These are phyloP conservation scores for Lasiosphaeria ovina DNA, from an alignment of 495 filamentous ascomycete species.

Conservation along the genomic window DNA sequence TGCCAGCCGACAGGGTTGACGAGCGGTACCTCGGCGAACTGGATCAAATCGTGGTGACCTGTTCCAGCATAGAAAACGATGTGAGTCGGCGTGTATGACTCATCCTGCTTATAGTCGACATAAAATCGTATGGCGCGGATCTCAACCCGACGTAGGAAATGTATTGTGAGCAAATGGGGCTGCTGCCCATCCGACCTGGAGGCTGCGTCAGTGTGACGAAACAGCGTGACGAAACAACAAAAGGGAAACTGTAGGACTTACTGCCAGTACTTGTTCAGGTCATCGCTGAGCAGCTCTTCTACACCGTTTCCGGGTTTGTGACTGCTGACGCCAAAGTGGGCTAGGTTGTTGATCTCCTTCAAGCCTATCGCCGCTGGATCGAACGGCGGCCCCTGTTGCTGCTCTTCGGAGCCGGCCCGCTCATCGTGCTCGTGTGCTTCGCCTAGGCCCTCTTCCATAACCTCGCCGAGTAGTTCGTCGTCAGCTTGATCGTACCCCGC, in stretches of 20 bases:
- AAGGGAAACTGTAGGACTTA: slow-evolving; percentile 30
- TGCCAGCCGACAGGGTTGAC: slow-evolving; percentile 85
- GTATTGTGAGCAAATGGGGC: slow-evolving; percentile 87
- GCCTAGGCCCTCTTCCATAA: slow-evolving; percentile 26
- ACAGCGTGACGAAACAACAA: neutral
- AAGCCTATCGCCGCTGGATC: slow-evolving; percentile 53
- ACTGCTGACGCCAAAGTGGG: slow-evolving; percentile 87
- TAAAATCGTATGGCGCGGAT: slow-evolving; percentile 81
- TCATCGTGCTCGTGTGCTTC: slow-evolving; percentile 26
- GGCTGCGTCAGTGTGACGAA: slow-evolving; percentile 11
- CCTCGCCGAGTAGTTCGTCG: slow-evolving; percentile 27
- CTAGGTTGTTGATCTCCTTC: slow-evolving; percentile 92
- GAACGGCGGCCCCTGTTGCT: slow-evolving; percentile 29
- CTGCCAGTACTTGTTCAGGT: slow-evolving; percentile 87
- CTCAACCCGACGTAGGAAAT: slow-evolving; percentile 90
- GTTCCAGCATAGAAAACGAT: slow-evolving; percentile 85
- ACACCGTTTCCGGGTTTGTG: slow-evolving; percentile 90
- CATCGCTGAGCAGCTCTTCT: slow-evolving; percentile 76
- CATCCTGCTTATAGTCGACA: slow-evolving; percentile 86
- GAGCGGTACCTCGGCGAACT: slow-evolving; percentile 77
- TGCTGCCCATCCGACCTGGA: slow-evolving; percentile 85
- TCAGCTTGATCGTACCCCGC: slow-evolving; percentile 11
- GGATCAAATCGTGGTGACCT: slow-evolving; percentile 79
- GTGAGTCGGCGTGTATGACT: slow-evolving; percentile 95
- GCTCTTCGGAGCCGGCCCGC: slow-evolving; percentile 29